Evolutionary conservation across 1,284 basidiomycete genomes (phyloP).

Genomic region (Prillingera fragicola): DNA sequence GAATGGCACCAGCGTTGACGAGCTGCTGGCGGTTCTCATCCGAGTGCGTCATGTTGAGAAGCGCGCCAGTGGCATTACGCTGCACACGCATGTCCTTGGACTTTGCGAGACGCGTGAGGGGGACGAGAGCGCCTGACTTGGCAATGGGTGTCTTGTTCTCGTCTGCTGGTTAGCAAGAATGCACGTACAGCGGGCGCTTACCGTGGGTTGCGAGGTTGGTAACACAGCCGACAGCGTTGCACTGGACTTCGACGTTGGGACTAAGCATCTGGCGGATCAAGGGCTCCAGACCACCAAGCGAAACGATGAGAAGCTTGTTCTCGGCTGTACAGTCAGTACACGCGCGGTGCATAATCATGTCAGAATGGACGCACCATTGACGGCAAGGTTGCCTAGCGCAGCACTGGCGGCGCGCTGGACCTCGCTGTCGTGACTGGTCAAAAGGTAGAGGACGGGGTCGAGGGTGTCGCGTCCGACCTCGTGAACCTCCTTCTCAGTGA

Average conservation of each 20-base stretch:
- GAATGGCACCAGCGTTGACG: slow-evolving; percentile 97
- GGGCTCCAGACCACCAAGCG: slow-evolving; percentile 94
- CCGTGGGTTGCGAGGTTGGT: slow-evolving; percentile 98
- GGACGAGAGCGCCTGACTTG: slow-evolving; percentile 95
- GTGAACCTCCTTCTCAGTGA: slow-evolving; percentile 98
- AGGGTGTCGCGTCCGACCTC: slow-evolving; percentile 95
- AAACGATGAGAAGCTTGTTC: slow-evolving; percentile 98
- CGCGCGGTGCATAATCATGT: background rate
- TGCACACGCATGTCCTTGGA: slow-evolving; percentile 99
- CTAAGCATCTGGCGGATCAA: slow-evolving; percentile 98
- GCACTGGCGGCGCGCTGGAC: slow-evolving; percentile 97
- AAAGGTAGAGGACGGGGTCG: slow-evolving; percentile 94
- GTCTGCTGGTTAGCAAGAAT: slow-evolving; percentile 51
- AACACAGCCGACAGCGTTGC: slow-evolving; percentile 99
- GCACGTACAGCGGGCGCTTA: slow-evolving; percentile 49
- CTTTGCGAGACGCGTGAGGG: slow-evolving; percentile 89
- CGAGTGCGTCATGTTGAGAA: slow-evolving; percentile 99
- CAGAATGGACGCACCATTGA: slow-evolving; percentile 72
- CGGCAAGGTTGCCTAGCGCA: slow-evolving; percentile 96
- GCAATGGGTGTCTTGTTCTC: slow-evolving; percentile 99
- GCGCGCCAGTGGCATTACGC: slow-evolving; percentile 93
- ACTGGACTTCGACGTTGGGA: slow-evolving; percentile 98
- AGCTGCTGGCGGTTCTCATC: slow-evolving; percentile 99
- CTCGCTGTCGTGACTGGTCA: slow-evolving; percentile 97
- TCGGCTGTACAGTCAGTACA: slow-evolving; percentile 61